phyloP scores from a whole-genome alignment of 768 basidiomycete species.

The Pleurotus eryngii region DNA sequence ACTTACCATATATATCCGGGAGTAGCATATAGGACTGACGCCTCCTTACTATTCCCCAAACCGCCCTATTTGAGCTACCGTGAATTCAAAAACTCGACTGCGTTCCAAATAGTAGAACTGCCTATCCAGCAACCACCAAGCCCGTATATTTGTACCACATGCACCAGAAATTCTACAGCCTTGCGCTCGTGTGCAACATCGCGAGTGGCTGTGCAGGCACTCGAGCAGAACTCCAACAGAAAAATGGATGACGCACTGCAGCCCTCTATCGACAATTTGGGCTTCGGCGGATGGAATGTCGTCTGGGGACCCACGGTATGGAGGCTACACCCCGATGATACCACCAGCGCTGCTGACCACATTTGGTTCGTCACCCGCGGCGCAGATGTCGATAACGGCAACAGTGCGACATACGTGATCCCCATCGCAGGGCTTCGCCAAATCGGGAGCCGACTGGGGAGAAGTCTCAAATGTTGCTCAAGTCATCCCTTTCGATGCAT shows the following conservation, averaged over 20 bases:
- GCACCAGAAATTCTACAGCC: not conserved
- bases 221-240: not conserved
- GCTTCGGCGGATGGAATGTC: not conserved
- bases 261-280: not conserved
- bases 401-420: not conserved
- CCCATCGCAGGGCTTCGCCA: not conserved
- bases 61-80: too few species aligned
- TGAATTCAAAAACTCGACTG: too few species aligned
- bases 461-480: not conserved
- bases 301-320: not conserved
- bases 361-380: not conserved
- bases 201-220: not conserved
- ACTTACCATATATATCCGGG: too few species aligned
- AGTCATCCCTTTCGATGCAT: conserved; percentile 1
- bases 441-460: not conserved
- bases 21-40: too few species aligned
- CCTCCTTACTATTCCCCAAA: too few species aligned
- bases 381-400: not conserved
- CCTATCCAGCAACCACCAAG: too few species aligned
- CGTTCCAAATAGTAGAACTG: too few species aligned
- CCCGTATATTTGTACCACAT: too few species aligned
- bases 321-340: not conserved
- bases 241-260: not conserved
- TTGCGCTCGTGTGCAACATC: not conserved
- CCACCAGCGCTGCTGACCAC: not conserved